A percentile compares a stretch with the other conserved stretches of the same genome.
These are phyloP conservation scores for Penicillium bialowiezense DNA, from an alignment of 495 filamentous ascomycete species.

Conservation along the genomic window DNA sequence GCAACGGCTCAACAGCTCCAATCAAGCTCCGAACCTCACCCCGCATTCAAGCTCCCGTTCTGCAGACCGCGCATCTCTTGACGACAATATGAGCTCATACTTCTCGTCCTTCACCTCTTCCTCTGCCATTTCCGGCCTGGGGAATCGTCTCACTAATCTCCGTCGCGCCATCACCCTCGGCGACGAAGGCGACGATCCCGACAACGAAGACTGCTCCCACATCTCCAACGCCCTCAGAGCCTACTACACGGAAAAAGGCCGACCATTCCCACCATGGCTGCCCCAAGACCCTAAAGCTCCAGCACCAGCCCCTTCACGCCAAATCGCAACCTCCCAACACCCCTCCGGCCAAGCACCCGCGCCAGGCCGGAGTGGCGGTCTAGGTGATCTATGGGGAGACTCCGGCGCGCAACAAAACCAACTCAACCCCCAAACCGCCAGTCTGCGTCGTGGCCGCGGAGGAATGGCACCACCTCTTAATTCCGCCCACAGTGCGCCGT, in stretches of 20 bases:
- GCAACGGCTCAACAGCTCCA: neutral
- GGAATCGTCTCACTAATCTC: constrained; percentile 75
- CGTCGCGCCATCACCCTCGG: constrained; percentile 78
- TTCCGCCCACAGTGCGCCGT: constrained; percentile 18
- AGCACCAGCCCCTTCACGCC: constrained; percentile 50
- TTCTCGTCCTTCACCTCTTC: constrained; percentile 63
- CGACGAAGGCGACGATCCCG: constrained; percentile 69
- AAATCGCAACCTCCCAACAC: constrained; percentile 51
- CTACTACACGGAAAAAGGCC: constrained; percentile 89
- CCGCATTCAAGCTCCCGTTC: constrained; percentile 18
- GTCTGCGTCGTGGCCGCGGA: constrained; percentile 51
- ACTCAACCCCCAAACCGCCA: constrained; percentile 47
- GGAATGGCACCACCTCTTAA: constrained; percentile 21
- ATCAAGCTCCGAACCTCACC: constrained; percentile 25
- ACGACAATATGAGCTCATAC: constrained; percentile 68
- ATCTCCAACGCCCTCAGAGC: constrained; percentile 91
- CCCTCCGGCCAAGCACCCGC: constrained; percentile 43
- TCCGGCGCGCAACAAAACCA: constrained; percentile 41
- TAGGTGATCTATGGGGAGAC: constrained; percentile 86
- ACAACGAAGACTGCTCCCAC: constrained; percentile 93
- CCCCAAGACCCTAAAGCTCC: constrained; percentile 79
- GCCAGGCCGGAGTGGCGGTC: constrained; percentile 42
- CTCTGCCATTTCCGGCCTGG: constrained; percentile 70
- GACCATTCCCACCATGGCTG: constrained; percentile 83
- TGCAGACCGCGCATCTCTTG: constrained; percentile 2